Evolutionary conservation across 2,329 filamentous ascomycete species (phyloP), one percentile per base, ranked within the genome.

Genomic region (Ophiostoma australiae): DNA sequence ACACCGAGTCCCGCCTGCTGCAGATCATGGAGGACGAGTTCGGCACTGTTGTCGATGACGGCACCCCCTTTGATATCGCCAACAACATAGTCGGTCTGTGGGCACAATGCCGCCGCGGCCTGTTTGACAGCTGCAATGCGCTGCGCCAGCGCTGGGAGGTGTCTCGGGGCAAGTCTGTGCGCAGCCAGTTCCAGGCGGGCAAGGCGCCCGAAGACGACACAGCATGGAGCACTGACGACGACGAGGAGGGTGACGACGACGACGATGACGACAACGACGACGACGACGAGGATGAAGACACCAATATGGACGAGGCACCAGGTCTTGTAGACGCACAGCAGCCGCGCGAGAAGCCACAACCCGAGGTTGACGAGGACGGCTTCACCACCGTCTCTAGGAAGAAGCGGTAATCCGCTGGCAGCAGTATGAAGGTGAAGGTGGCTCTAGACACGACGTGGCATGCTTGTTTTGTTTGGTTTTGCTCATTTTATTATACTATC

Each of bases 11-110:
- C 58, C 89, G 96, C 69, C 84, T 98, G 67, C 83, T 97, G 67
- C 92, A 97, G 77, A 89, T 97, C 73, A 95, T 98, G 90, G 86
- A 91, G 73, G 95, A 98, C 81, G 95, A 99, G 80, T 99, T 98
- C 77, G 93, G 97, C 77, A 91, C 95, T 70, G 90, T 92, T 71
- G 87, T 97, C 37, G 95, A 98, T 77, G 95, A 99, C 79, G 94
- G 93, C 76, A 94, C 90, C 67, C 91, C 89, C 44, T 88, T 86
- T 70, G 86, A 90, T 71, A 87, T 97, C 7, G 93, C 93, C 11
- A 83, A 84, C 72, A 84, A 89, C 76, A 91, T 98, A 72, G 81
- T 96, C 79, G 84, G 84, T 69, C 81, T 94, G 74, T 84, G 89
- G 76, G 83, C 83, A 72, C 85, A 91, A 77, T 88, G 89, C 76